Evolutionary conservation across 345 rosid genomes (phyloP), one percentile per base, ranked within the genome.

Genomic region (Mangifera indica): DNA sequence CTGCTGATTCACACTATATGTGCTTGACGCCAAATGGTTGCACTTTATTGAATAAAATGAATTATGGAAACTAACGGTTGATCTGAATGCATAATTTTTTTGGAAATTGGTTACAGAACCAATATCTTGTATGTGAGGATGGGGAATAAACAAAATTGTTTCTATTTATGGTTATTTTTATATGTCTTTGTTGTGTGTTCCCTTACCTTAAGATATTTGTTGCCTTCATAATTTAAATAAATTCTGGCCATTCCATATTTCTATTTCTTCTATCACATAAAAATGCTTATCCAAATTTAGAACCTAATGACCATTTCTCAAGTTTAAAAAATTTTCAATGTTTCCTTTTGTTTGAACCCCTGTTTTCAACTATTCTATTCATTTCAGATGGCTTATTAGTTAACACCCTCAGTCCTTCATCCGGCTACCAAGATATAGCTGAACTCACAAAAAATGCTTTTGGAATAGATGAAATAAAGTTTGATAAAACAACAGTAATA

Each of bases 381-480:
- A 73, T 69, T 40, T 63, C 76, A 87, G 93, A 83, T 59, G 84
- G 72, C 71, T 69, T 80, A 70, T 54, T 75, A 46, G 59, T 65
- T 40, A 74, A 77, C 75, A 81, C 84, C 71, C 74, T 81, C 17
- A 86, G 85, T 71, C 87, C 87, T 61, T 78, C 87, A 69, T 79
- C 74, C 52, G 84, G 86, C 2, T 79, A 73, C 72, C 80, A 76
- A 77, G 80, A 82, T 65, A 60, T 67, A 72, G 79, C 72, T 65
- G 92, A 83, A 71, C 80, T 83, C 62, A 86, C 77, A 14, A 81
- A 70, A 52, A 91, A 86, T 76, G 64, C 29, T 80, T 49, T 68
- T 45, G 83, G 72, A n/a, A 34, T 22, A 15, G 87, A 86, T 78
- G 92, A 84, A 78, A 60, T 71, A 46, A 71, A 63, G 72, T 60